These are phyloP conservation scores for Serendipita vermifera DNA, from an alignment of 768 basidiomycete species.

Conservation along the genomic window DNA sequence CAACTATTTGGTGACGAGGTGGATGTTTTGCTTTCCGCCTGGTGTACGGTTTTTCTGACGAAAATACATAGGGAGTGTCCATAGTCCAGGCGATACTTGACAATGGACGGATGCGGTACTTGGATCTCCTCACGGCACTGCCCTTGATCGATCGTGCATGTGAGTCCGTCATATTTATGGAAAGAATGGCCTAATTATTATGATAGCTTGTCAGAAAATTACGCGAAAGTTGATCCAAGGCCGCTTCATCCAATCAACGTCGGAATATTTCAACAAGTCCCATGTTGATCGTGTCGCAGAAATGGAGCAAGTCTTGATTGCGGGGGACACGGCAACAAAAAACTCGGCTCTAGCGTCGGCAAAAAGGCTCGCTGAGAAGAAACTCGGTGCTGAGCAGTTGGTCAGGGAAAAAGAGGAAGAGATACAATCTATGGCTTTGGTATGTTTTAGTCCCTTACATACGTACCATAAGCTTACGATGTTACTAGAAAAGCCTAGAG, in stretches of 20 bases:
- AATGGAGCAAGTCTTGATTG: neutral
- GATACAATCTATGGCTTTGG: constrained; percentile 59
- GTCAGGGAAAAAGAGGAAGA: constrained; percentile 60
- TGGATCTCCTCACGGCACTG: constrained; percentile 42
- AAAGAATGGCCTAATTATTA: neutral
- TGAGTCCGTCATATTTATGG: too few relatives aligned
- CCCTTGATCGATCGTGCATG: constrained; percentile 24
- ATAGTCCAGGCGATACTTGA: constrained; percentile 66
- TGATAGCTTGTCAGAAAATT: constrained; percentile 11
- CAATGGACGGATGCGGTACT: constrained; percentile 72
- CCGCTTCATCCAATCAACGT: constrained; percentile 70
- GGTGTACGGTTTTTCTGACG: neutral
- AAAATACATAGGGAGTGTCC: constrained; percentile 46
- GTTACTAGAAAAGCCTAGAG: constrained; percentile 8
- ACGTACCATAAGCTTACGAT: too few relatives aligned
- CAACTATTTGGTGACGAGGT: constrained; percentile 59
- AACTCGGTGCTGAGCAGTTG: constrained; percentile 48
- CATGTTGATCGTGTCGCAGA: constrained; percentile 51
- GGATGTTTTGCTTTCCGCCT: constrained; percentile 22
- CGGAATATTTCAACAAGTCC: constrained; percentile 61
- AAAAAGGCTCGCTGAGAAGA: constrained; percentile 62
- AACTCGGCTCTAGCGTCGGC: constrained; percentile 58
- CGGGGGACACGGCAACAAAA: constrained; percentile 56
- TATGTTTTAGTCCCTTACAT: too few relatives aligned
- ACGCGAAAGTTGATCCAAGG: constrained; percentile 38